A percentile compares a stretch with the other conserved stretches of the same genome.
These are phyloP conservation scores for Fusarium nurragi DNA, from an alignment of 2,329 filamentous ascomycete genomes.

Conservation along the genomic window DNA sequence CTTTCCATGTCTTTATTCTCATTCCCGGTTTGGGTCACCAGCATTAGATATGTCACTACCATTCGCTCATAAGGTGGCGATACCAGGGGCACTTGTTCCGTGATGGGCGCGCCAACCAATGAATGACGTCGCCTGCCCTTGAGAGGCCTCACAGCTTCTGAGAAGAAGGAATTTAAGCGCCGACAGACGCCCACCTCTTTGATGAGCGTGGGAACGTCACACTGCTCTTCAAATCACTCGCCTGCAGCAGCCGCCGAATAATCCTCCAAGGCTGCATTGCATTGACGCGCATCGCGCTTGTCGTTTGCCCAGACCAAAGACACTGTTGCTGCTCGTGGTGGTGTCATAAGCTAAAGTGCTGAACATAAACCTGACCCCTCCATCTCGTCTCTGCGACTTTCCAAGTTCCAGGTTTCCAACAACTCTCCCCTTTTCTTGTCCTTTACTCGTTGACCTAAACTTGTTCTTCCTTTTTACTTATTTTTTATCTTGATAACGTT, in stretches of 20 bases:
- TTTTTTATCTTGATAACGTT: neutral
- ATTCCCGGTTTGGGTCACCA: neutral
- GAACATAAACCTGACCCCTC: slow-evolving; percentile 35
- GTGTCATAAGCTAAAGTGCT: slow-evolving; percentile 23
- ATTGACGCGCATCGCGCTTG: slow-evolving; percentile 40
- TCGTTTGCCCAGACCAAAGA: too few relatives aligned
- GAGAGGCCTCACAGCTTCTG: slow-evolving; percentile 41
- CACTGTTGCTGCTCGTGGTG: slow-evolving; percentile 15
- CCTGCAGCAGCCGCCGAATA: slow-evolving; percentile 18
- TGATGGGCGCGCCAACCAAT: slow-evolving; percentile 25
- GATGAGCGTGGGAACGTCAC: slow-evolving; percentile 20
- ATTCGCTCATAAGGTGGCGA: slow-evolving; percentile 25
- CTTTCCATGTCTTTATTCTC: neutral
- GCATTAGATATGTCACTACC: slow-evolving; percentile 2
- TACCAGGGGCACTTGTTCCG: slow-evolving; percentile 19
- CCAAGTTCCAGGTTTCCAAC: slow-evolving; percentile 32
- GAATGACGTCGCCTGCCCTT: slow-evolving; percentile 39
- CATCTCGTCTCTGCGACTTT: slow-evolving; percentile 30
- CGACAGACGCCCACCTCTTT: slow-evolving; percentile 36
- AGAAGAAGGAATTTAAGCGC: slow-evolving; percentile 40
- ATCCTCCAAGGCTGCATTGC: slow-evolving; percentile 5
- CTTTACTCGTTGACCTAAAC: slow-evolving; percentile 15
- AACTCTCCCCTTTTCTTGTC: slow-evolving; percentile 13
- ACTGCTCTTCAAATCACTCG: slow-evolving; percentile 24
- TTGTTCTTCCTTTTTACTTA: neutral